Evolutionary conservation across 129 eudicot species (phyloP), one percentile per base, ranked within the genome.

Genomic region (Lactuca saligna): DNA sequence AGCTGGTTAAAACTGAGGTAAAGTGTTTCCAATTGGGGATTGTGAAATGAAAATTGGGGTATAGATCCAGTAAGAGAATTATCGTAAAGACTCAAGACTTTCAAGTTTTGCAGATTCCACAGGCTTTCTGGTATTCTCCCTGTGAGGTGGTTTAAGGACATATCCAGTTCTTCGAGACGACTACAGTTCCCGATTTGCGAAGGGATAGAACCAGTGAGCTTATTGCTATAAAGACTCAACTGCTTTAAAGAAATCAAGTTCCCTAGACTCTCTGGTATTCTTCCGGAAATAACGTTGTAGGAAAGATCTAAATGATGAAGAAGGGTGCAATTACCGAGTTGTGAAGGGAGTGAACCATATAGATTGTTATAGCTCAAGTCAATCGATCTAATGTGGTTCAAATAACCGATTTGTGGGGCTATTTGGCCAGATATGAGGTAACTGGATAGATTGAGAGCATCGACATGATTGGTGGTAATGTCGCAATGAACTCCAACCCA

Each of bases 401-500:
- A 62, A 69, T 61, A 37, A 9, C 70, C 81, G 35, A 88, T 71
- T 61, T 86, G 79, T 0, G 91, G 84, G 15, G 91, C 88, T 50
- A 84, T 66, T 32, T n/a, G 54, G 15, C 95, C 98, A 0, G 98
- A 86, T 51, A 91, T 84, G 2, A 72, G 76, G 44, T 32, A 74
- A 54, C 68, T 44, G 6, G 91, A 83, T 7, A 91, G 50, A 74
- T 84, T 82, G 25, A 91, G 70, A 51, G 79, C 75, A 54, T 58
- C 29, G 11, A 88, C 84, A 65, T 49, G 63, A 39, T 78, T 34
- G 55, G 41, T 7, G 48, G 39, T 9, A 7, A 29, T 69, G 80
- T 78, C 62, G 59, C 98, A 88, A n/a, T 44, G 38, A 55, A 91
- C 87, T n/a, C 98, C 98, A 57, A 61, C 66, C 98, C 96, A 91